A percentile compares a stretch with the other conserved stretches of the same genome.
These are phyloP conservation scores for Torulaspora globosa DNA, from an alignment of 1,139 yeast genomes.

Conservation along the genomic window DNA sequence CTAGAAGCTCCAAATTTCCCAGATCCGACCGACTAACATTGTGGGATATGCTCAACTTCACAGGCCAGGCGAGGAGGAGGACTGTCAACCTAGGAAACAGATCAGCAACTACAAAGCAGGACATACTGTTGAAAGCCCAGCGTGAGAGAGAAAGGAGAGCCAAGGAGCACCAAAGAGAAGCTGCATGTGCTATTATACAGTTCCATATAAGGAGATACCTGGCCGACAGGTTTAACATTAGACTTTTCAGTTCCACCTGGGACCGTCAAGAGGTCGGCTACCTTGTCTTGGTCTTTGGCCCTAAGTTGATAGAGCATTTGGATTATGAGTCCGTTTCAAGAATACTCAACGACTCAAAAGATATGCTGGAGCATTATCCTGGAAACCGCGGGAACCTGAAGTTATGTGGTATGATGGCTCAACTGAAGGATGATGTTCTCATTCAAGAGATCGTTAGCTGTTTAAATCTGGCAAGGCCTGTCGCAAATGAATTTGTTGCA, in stretches of 20 bases:
- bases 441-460: slow-evolving; percentile 10
- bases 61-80: slow-evolving; percentile 60
- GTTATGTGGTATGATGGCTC: slow-evolving; percentile 12
- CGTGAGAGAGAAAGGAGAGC: slow-evolving; percentile 67
- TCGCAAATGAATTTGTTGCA: slow-evolving; percentile 6
- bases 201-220: slow-evolving; percentile 41
- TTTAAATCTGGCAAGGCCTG: slow-evolving; percentile 10
- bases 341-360: slow-evolving; percentile 8
- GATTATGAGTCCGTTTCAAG: slow-evolving; percentile 13
- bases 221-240: slow-evolving; percentile 29
- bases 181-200: slow-evolving; percentile 50
- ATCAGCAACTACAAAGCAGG: slow-evolving; percentile 27
- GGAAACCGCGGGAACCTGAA: slow-evolving; percentile 16
- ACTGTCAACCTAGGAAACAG: slow-evolving; percentile 70
- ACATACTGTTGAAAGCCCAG: slow-evolving; percentile 57
- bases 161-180: slow-evolving; percentile 46
- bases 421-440: slow-evolving; percentile 13
- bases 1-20: neutral
- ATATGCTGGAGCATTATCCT: slow-evolving; percentile 7
- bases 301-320: slow-evolving; percentile 24
- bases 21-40: neutral
- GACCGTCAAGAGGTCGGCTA: slow-evolving; percentile 4
- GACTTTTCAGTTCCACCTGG: slow-evolving; percentile 13
- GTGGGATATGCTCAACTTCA: slow-evolving; percentile 48
- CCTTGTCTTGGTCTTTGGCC: slow-evolving; percentile 26